Conservation (phyloP, 768 basidiomycete genomes). For the Auriscalpium microsporum region DNA sequence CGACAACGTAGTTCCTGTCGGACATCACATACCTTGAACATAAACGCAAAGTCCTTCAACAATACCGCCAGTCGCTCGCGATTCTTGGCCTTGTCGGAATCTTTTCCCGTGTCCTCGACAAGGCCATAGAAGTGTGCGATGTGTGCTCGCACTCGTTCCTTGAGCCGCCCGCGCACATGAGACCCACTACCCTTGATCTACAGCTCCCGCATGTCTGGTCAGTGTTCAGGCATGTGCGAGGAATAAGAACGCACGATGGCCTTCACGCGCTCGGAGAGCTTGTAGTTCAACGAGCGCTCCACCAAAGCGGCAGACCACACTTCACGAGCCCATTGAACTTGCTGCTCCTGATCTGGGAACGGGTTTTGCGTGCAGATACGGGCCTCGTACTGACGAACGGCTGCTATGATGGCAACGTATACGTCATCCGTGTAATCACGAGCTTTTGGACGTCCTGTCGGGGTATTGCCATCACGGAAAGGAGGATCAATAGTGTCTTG, state of each 20-base stretch:
- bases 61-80: not conserved
- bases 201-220: not conserved
- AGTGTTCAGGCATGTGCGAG: not conserved
- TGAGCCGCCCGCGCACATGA: not conserved
- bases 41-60: not conserved
- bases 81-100: not conserved
- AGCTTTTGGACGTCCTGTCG: not conserved
- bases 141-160: not conserved
- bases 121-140: not conserved
- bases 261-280: not conserved
- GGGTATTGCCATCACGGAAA: not conserved
- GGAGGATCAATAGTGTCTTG: not conserved
- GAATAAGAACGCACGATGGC: not conserved
- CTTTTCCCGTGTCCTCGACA: not conserved
- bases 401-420: not conserved
- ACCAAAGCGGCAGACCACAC: not conserved
- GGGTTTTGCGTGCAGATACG: constrained; percentile 13
- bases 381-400: not conserved
- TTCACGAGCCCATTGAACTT: constrained; percentile 12
- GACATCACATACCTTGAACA: not conserved
- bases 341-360: constrained; percentile 8
- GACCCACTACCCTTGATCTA: not conserved
- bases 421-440: not conserved
- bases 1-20: not conserved
- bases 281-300: not conserved